phyloP scores from a whole-genome alignment of 306 rosid species.

The Lithocarpus polystachyus region DNA sequence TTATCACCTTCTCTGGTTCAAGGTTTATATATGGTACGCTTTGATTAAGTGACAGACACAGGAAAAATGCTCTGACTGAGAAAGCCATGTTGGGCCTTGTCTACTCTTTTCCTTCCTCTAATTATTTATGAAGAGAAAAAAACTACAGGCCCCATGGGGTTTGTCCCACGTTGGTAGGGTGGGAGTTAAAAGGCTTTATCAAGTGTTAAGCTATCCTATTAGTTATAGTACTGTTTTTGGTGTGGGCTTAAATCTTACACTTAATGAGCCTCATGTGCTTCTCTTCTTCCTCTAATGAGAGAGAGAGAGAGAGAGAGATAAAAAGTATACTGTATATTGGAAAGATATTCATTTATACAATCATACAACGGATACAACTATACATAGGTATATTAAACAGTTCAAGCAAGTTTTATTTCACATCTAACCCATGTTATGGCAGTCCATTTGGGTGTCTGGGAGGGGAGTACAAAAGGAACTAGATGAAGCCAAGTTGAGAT shows the following conservation, averaged over 20 bases:
- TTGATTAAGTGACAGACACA: background rate
- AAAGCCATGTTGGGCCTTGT: background rate
- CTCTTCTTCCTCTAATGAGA: background rate
- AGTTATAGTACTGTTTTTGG: background rate
- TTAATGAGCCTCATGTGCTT: background rate
- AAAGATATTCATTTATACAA: background rate
- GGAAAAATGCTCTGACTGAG: background rate
- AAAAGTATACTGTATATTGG: background rate
- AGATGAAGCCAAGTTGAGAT: slow-evolving; percentile 92
- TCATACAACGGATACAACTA: background rate
- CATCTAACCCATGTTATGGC: slow-evolving; percentile 36
- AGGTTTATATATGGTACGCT: background rate
- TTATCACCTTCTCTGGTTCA: background rate
- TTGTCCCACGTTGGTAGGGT: background rate
- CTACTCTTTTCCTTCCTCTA: background rate
- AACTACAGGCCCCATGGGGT: background rate
- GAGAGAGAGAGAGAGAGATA: background rate
- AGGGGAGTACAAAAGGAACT: slow-evolving; percentile 84
- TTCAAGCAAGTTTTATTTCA: slow-evolving; percentile 19
- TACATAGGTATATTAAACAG: background rate
- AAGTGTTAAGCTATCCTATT: background rate
- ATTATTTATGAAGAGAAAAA: background rate
- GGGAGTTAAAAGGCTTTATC: background rate
- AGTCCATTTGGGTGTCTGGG: slow-evolving; percentile 87
- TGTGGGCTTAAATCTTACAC: background rate